phyloP scores from a whole-genome alignment of 2,329 filamentous ascomycete genomes.

The Basipetospora sp. region DNA sequence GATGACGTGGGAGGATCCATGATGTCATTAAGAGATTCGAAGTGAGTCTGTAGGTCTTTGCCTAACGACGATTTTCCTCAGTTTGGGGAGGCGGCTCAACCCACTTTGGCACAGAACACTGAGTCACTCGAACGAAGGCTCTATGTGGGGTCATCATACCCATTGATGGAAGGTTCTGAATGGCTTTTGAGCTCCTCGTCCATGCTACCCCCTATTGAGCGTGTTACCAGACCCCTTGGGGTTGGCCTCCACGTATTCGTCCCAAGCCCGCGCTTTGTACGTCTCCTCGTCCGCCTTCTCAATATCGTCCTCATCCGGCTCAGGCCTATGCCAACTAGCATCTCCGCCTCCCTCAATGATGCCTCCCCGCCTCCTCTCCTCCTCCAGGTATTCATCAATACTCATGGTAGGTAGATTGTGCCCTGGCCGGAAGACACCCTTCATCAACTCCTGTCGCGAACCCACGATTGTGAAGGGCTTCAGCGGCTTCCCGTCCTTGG shows the following conservation, averaged over 20 bases:
- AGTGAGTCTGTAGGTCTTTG: too few relatives aligned
- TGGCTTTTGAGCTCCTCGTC: not conserved
- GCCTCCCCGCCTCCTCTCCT: slow-evolving; percentile 69
- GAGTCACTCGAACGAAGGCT: too few relatives aligned
- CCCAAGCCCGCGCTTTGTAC: slow-evolving; percentile 87
- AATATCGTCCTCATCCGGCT: slow-evolving; percentile 77
- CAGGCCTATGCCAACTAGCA: slow-evolving; percentile 49
- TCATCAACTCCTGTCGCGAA: slow-evolving; percentile 57
- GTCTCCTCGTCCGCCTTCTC: slow-evolving; percentile 81
- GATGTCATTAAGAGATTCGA: too few relatives aligned
- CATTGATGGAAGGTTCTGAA: too few relatives aligned
- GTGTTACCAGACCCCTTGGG: slow-evolving; percentile 73
- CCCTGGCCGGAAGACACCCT: slow-evolving; percentile 74
- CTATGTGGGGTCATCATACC: too few relatives aligned
- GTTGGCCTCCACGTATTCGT: slow-evolving; percentile 84
- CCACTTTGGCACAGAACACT: too few relatives aligned
- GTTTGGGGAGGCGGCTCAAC: too few relatives aligned
- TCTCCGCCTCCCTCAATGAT: slow-evolving; percentile 86
- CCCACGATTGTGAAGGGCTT: slow-evolving; percentile 80
- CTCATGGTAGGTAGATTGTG: slow-evolving; percentile 95
- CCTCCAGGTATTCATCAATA: slow-evolving; percentile 93
- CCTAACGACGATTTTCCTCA: too few relatives aligned
- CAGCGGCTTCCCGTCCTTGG: slow-evolving; percentile 65
- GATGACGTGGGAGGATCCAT: too few relatives aligned
- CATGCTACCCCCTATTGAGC: slow-evolving; percentile 51